Evolutionary conservation across 768 basidiomycete genomes (phyloP).

Genomic region (Trametes elegans): DNA sequence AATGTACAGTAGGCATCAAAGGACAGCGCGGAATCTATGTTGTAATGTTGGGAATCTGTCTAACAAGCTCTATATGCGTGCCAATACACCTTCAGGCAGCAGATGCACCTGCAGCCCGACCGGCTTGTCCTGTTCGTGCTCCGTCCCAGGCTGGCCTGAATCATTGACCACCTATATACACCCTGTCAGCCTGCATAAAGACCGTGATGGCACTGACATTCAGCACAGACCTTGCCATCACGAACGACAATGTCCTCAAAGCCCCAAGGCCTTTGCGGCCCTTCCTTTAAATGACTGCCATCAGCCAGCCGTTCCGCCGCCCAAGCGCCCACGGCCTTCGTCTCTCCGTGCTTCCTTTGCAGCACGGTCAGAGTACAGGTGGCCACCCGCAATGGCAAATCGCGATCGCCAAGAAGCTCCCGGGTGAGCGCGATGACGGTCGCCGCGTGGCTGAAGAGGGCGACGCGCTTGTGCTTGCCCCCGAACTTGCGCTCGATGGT

Average conservation of each 20-base stretch:
- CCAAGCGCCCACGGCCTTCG: slow-evolving; percentile 44
- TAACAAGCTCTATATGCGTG: slow-evolving; percentile 3
- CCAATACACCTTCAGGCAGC: not conserved
- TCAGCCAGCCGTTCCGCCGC: slow-evolving; percentile 47
- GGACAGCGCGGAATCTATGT: not conserved
- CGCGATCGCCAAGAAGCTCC: slow-evolving; percentile 52
- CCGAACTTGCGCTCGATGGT: slow-evolving; percentile 46
- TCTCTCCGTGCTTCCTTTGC: slow-evolving; percentile 32
- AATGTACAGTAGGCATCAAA: not conserved
- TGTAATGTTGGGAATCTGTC: not conserved
- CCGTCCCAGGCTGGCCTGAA: slow-evolving; percentile 64
- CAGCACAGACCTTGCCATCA: slow-evolving; percentile 53
- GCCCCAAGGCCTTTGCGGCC: slow-evolving; percentile 72
- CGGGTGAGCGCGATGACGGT: slow-evolving; percentile 66
- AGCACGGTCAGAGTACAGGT: slow-evolving; percentile 72
- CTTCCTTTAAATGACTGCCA: slow-evolving; percentile 57
- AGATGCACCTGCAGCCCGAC: slow-evolving; percentile 46
- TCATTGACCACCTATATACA: slow-evolving; percentile 63
- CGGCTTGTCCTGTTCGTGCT: slow-evolving; percentile 54
- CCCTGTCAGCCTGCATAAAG: not conserved
- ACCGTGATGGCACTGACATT: not conserved
- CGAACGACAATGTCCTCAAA: slow-evolving; percentile 68
- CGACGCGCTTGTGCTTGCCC: slow-evolving; percentile 45
- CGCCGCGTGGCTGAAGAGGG: slow-evolving; percentile 76
- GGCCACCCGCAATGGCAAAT: slow-evolving; percentile 59